These are phyloP conservation scores for Linum lewisii DNA, from an alignment of 345 rosid genomes.

Conservation along the genomic window DNA sequence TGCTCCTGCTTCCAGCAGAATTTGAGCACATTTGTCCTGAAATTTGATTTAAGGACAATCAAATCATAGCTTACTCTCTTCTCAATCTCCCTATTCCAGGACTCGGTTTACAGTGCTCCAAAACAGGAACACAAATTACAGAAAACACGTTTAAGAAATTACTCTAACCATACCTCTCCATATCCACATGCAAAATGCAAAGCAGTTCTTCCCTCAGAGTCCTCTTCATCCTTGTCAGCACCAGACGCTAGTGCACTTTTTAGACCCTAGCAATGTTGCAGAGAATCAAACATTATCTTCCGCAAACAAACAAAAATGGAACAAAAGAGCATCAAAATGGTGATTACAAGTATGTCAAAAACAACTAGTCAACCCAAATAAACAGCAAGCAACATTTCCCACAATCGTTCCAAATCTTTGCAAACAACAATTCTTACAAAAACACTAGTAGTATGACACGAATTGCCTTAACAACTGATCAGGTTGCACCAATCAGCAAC, in stretches of 20 bases:
- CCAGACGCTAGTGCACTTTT: constrained; percentile 73
- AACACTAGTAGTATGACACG: no score
- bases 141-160: not conserved
- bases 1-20: constrained; percentile 89
- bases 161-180: constrained; percentile 63
- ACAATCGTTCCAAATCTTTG: not conserved
- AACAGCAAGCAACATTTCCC: not conserved
- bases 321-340: not conserved
- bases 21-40: constrained; percentile 79
- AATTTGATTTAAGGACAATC: constrained; percentile 1
- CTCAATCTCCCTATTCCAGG: not conserved
- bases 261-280: constrained; percentile 45
- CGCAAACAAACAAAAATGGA: not conserved
- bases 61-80: not conserved
- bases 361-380: not conserved
- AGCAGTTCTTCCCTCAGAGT: constrained; percentile 98
- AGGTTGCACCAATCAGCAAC: no score
- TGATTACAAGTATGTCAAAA: not conserved
- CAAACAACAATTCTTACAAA: no score
- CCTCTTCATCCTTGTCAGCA: constrained; percentile 91
- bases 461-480: no score
- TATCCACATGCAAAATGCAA: constrained; percentile 98
- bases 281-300: not conserved
- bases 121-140: not conserved
- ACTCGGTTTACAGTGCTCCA: constrained; percentile 2